phyloP scores from a whole-genome alignment of 1,284 basidiomycete genomes.

The Marasmius tenuissimus region DNA sequence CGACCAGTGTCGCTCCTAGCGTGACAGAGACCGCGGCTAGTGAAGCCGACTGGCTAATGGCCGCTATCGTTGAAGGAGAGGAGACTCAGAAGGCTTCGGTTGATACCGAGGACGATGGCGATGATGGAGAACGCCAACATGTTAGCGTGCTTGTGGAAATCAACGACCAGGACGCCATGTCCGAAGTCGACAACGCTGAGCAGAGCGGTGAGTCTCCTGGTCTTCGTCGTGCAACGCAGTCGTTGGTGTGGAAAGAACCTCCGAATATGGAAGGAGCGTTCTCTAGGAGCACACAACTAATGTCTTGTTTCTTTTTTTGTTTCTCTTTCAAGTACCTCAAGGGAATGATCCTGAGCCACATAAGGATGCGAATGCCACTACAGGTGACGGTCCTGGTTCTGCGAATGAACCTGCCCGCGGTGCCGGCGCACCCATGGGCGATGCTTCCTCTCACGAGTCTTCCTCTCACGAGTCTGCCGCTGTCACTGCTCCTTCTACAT shows the following conservation, averaged over 20 bases:
- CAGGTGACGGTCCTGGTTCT: slow-evolving; percentile 29
- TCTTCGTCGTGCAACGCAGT: slow-evolving; percentile 31
- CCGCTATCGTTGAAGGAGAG: slow-evolving; percentile 72
- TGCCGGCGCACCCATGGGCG: slow-evolving; percentile 10
- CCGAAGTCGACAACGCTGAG: slow-evolving; percentile 29
- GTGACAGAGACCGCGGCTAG: slow-evolving; percentile 63
- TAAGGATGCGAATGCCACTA: slow-evolving; percentile 34
- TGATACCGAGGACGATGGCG: slow-evolving; percentile 39
- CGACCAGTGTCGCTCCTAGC: slow-evolving; percentile 68
- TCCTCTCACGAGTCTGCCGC: slow-evolving; percentile 16
- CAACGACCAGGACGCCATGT: slow-evolving; percentile 33
- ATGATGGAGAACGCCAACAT: slow-evolving; percentile 41
- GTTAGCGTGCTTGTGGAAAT: slow-evolving; percentile 45
- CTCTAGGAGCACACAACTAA: slow-evolving; percentile 49
- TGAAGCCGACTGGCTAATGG: slow-evolving; percentile 83
- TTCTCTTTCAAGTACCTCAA: slow-evolving; percentile 35
- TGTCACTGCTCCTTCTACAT: background rate
- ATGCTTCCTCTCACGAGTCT: slow-evolving; percentile 14
- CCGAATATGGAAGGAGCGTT: slow-evolving; percentile 30
- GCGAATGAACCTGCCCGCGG: slow-evolving; percentile 17
- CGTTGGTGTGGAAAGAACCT: slow-evolving; percentile 38
- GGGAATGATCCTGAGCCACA: slow-evolving; percentile 49
- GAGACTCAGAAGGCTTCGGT: slow-evolving; percentile 33
- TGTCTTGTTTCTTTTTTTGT: slow-evolving; percentile 32
- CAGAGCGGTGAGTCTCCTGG: slow-evolving; percentile 41